Conservation (phyloP, 345 rosid genomes). For the Combretum micranthum region DNA sequence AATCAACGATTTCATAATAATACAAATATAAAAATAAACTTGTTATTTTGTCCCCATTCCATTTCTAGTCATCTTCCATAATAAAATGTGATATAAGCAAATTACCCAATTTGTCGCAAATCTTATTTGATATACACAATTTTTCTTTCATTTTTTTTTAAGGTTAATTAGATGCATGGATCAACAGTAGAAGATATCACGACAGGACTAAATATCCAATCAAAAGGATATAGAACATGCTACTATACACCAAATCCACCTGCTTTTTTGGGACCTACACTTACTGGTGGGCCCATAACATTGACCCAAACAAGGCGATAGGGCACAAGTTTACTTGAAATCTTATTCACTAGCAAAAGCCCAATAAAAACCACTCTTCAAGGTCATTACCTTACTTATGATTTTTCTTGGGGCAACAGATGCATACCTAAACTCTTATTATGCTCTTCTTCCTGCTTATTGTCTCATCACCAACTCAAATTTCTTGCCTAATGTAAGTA, state of each 20-base stretch:
- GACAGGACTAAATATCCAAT: slow-evolving; percentile 47
- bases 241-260: slow-evolving; percentile 27
- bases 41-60: too few species aligned
- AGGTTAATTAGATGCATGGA: slow-evolving; percentile 67
- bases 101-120: background rate
- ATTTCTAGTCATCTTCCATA: too few species aligned
- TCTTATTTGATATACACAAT: background rate
- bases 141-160: too few species aligned
- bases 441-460: slow-evolving; percentile 48
- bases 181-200: slow-evolving; percentile 45
- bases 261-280: slow-evolving; percentile 55
- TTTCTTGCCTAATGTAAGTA: slow-evolving; percentile 59
- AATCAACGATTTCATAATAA: too few species aligned
- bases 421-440: slow-evolving; percentile 57
- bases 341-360: slow-evolving; percentile 26
- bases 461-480: slow-evolving; percentile 43
- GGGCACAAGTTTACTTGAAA: slow-evolving; percentile 53
- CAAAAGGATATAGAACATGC: slow-evolving; percentile 42
- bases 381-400: slow-evolving; percentile 33
- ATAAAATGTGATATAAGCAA: too few species aligned
- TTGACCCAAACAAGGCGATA: slow-evolving; percentile 58
- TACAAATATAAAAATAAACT: too few species aligned
- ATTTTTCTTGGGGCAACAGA: slow-evolving; percentile 21
- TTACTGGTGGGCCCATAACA: slow-evolving; percentile 22
- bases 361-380: slow-evolving; percentile 26